Percentiles rank a stretch among this genome's conserved stretches.
Evolutionary conservation across 2,329 filamentous ascomycete genomes (phyloP).

Genomic region (Dryadomyces quercus-mongolicae): DNA sequence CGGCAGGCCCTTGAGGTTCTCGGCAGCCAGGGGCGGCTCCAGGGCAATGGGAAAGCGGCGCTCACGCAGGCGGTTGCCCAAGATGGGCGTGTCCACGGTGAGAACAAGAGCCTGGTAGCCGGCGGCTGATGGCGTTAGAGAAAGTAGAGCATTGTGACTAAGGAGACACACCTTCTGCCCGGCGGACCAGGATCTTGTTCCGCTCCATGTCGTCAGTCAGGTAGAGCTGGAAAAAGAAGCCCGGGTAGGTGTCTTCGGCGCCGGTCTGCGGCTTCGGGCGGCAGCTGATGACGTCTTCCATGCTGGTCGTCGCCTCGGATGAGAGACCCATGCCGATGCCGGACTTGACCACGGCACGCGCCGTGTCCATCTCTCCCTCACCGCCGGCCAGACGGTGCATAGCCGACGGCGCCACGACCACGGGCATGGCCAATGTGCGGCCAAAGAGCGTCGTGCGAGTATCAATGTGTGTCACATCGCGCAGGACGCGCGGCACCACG

Average conservation of each 20-base stretch:
- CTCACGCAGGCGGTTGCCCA: slow-evolving; percentile 9
- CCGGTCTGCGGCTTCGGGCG: slow-evolving; percentile 14
- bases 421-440: slow-evolving; percentile 25
- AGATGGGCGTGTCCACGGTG: slow-evolving; percentile 39
- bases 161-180: not conserved
- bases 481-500: slow-evolving; percentile 20
- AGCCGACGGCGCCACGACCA: slow-evolving; percentile 41
- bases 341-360: slow-evolving; percentile 29
- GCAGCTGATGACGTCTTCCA: slow-evolving; percentile 31
- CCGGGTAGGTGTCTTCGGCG: slow-evolving; percentile 29
- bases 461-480: slow-evolving; percentile 15
- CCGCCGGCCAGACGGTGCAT: slow-evolving; percentile 39
- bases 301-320: slow-evolving; percentile 28
- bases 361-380: slow-evolving; percentile 38
- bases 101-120: slow-evolving; percentile 27
- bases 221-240: slow-evolving; percentile 32
- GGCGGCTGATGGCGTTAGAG: slow-evolving; percentile 2
- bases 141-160: not conserved
- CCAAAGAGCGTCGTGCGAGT: slow-evolving; percentile 15
- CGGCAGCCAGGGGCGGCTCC: not conserved
- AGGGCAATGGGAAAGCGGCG: not conserved
- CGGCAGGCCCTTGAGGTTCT: not conserved
- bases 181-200: slow-evolving; percentile 14
- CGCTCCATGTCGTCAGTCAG: slow-evolving; percentile 29
- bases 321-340: slow-evolving; percentile 35